Percentiles rank a stretch among this genome's conserved stretches.
Conservation (phyloP, 1,284 basidiomycete species). For the Trichosporon coremiiforme region DNA sequence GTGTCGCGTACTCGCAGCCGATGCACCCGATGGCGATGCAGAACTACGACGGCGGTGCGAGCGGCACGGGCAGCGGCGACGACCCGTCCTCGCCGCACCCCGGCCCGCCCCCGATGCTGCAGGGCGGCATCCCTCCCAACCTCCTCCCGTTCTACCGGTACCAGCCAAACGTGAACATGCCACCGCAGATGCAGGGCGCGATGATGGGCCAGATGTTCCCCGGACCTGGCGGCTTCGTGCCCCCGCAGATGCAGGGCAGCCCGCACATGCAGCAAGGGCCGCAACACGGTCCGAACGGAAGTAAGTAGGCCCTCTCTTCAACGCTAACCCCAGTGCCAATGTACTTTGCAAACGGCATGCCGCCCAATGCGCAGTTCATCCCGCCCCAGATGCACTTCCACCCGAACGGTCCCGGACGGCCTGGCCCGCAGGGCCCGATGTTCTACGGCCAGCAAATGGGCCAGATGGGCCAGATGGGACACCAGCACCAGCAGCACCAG, state of each 20-base stretch:
- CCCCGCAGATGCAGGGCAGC: constrained; percentile 38
- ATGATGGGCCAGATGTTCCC: constrained; percentile 49
- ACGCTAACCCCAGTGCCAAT: constrained; percentile 28
- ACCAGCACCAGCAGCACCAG: too few relatives aligned
- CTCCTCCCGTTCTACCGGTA: constrained; percentile 44
- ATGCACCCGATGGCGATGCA: constrained; percentile 32
- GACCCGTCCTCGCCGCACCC: constrained; percentile 32
- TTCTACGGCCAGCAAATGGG: constrained; percentile 37
- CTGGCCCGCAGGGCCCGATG: constrained; percentile 29
- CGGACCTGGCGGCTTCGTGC: constrained; percentile 36
- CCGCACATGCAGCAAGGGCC: constrained; percentile 34
- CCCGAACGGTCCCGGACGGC: constrained; percentile 33
- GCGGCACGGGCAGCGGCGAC: constrained; percentile 22
- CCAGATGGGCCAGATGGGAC: constrained; percentile 21
- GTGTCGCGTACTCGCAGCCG: constrained; percentile 62
- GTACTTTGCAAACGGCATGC: constrained; percentile 30
- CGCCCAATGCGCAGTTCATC: constrained; percentile 47
- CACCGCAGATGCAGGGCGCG: constrained; percentile 34
- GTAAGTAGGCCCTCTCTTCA: constrained; percentile 30
- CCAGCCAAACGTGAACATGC: constrained; percentile 40
- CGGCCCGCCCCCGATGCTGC: constrained; percentile 37
- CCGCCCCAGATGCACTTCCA: constrained; percentile 48
- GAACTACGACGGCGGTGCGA: constrained; percentile 8
- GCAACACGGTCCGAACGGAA: constrained; percentile 41
- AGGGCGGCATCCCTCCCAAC: constrained; percentile 39